A percentile compares a stretch with the other conserved stretches of the same genome.
Conservation (phyloP, 192 early-diverging fungal genomes). For the Diversispora epigaea region DNA sequence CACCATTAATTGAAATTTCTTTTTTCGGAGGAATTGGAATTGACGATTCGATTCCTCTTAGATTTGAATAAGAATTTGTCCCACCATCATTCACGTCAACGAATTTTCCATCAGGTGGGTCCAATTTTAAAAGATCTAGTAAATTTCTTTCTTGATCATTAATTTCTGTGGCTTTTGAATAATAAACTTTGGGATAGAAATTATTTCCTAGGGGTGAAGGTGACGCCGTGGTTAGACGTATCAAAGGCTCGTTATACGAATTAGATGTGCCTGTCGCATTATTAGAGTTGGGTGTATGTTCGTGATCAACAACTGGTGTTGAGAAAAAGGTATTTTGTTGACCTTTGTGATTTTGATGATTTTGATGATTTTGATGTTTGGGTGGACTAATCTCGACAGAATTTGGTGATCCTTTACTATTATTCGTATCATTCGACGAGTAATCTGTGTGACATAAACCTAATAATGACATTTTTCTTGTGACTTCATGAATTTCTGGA, state of each 20-base stretch:
- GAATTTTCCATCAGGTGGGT: not conserved
- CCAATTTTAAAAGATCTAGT: not conserved
- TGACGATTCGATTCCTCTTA: too few species aligned
- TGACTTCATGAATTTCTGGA: not conserved
- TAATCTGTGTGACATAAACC: slow-evolving; percentile 3
- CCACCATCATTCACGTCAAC: not conserved
- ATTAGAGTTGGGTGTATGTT: not conserved
- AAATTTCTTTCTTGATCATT: slow-evolving; percentile 9
- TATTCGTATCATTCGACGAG: not conserved
- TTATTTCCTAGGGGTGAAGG: not conserved
- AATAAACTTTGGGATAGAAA: not conserved
- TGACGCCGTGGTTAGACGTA: slow-evolving; percentile 16
- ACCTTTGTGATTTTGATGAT: not conserved
- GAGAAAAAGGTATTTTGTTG: not conserved
- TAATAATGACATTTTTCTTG: slow-evolving; percentile 22
- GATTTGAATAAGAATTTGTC: not conserved
- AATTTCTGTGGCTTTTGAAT: not conserved
- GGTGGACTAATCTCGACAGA: not conserved
- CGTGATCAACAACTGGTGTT: not conserved
- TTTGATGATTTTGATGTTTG: too few species aligned
- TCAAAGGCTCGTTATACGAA: not conserved
- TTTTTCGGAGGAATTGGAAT: not conserved
- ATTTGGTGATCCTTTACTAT: not conserved
- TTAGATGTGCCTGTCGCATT: not conserved
- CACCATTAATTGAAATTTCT: not conserved